Evolutionary conservation across 805 yeast genomes (phyloP), one percentile per base, ranked within the genome.

Genomic region (Schizosaccharomyces cryophilus): DNA sequence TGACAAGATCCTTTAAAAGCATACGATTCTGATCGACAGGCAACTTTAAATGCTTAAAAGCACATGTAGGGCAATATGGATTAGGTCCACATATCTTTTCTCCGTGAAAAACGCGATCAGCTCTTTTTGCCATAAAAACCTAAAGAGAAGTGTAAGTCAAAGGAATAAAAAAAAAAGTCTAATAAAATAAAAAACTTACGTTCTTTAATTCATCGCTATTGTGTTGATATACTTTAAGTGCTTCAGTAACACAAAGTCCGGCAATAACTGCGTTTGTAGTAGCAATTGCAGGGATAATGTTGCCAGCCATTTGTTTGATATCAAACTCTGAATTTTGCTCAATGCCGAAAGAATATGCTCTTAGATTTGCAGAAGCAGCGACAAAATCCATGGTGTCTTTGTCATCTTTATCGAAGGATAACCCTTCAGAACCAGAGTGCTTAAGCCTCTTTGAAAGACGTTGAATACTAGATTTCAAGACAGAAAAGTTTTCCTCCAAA

Each of bases 251-350:
- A 17, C 93, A 84, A 65, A 87, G 78, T 0, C 98, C 98, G 0
- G 96, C 88, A 66, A 93, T 83, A 15, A 93, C 83, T 0, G 98
- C 97, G 70, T 93, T 93, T 3, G 96, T 90, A 1, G 98, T 93
- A 5, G 98, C 97, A 66, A 94, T 89, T 0, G 98, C 98, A 0
- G 99, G 98, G 51, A 93, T 93, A 66, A 93, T 93, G 70, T 90
- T 93, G 5, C 99, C 99, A 0, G 98, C 98, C 64, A 90, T 88
- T 62, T 73, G 94, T 69, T 93, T 93, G 64, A 85, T 80, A 63
- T 87, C 95, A 68, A 94, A 93, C 63, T 85, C 83, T 2, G 93
- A 77, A 68, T 84, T 83, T 60, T 74, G 65, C 42, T 82, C 85
- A 62, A 89, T 88, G 29, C 76, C 74, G 68, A 89, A 90, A 1